These are phyloP conservation scores for Hypoxylon sp. DNA, from an alignment of 2,329 filamentous ascomycete species.

Conservation along the genomic window DNA sequence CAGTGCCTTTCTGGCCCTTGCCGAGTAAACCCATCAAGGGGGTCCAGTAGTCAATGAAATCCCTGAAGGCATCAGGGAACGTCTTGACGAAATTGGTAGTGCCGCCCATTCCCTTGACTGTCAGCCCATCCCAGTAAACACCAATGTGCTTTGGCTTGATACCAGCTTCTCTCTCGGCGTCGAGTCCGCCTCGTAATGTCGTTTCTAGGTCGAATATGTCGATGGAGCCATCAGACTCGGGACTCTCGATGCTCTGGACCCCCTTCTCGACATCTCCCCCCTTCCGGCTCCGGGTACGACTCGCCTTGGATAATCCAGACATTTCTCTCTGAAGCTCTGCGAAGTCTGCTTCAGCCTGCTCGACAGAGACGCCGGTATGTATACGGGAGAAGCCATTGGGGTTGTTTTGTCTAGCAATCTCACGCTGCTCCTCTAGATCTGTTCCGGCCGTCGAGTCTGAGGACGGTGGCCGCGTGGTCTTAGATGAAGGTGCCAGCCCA, in stretches of 20 bases:
- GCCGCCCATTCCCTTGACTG: conserved; percentile 80
- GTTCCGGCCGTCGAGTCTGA: conserved; percentile 42
- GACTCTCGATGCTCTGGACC: conserved; percentile 53
- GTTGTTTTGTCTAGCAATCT: conserved; percentile 59
- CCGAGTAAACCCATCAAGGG: conserved; percentile 74
- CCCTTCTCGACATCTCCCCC: conserved; percentile 70
- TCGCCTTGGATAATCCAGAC: conserved; percentile 66
- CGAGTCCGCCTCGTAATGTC: conserved; percentile 76
- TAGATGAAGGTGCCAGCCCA: conserved; percentile 21
- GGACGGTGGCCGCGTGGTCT: conserved; percentile 41
- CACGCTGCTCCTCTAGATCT: conserved; percentile 55
- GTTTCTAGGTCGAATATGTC: conserved; percentile 81
- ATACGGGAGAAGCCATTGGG: conserved; percentile 60
- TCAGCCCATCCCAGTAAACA: conserved; percentile 81
- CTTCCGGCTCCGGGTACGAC: conserved; percentile 54
- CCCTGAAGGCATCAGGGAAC: conserved; percentile 80
- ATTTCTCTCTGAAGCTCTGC: conserved; percentile 73
- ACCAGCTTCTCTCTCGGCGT: conserved; percentile 78
- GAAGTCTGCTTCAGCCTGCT: conserved; percentile 77
- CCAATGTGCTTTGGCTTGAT: conserved; percentile 85
- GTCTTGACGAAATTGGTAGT: conserved; percentile 78
- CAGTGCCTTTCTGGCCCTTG: conserved; percentile 72
- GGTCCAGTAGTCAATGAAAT: conserved; percentile 79
- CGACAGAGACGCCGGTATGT: conserved; percentile 69
- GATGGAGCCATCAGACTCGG: conserved; percentile 59